Percentiles rank a stretch among this genome's conserved stretches.
phyloP scores from a whole-genome alignment of 371 early-diverging fungal species.

The Actinomortierella wolfii region DNA sequence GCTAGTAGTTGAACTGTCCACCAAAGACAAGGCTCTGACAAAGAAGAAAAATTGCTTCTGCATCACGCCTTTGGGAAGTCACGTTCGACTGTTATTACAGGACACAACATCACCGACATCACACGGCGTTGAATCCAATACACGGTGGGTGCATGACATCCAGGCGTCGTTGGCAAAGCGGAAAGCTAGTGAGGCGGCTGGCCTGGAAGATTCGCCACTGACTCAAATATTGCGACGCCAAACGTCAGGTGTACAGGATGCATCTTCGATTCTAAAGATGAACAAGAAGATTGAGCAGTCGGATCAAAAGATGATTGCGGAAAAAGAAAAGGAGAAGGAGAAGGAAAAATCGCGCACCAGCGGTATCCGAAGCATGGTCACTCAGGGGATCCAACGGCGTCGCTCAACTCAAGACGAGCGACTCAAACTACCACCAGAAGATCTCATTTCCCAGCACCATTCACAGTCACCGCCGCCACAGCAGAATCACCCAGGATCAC shows the following conservation, averaged over 20 bases:
- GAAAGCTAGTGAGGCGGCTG: constrained; percentile 23
- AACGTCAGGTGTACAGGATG: constrained; percentile 16
- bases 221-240: constrained; percentile 32
- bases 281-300: constrained; percentile 42
- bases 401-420: constrained; percentile 33
- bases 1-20: constrained; percentile 20
- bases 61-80: constrained; percentile 22
- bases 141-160: constrained; percentile 33
- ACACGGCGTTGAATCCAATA: constrained; percentile 20
- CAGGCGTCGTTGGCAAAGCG: constrained; percentile 24
- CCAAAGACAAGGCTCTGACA: constrained; percentile 19
- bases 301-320: constrained; percentile 10
- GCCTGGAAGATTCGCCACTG: constrained; percentile 27
- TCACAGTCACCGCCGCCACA: not conserved
- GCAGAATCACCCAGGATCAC: constrained; percentile 7
- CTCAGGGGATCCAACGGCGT: constrained; percentile 36
- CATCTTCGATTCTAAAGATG: constrained; percentile 29
- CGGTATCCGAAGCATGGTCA: constrained; percentile 35
- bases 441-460: not conserved
- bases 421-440: constrained; percentile 10
- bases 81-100: constrained; percentile 29
- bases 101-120: constrained; percentile 10
- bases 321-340: constrained; percentile 19
- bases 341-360: constrained; percentile 24
- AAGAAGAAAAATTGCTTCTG: constrained; percentile 40